A percentile compares a stretch with the other conserved stretches of the same genome.
These are phyloP conservation scores for Crucibulum cyathiforme DNA, from an alignment of 1,284 basidiomycete genomes.

Conservation along the genomic window DNA sequence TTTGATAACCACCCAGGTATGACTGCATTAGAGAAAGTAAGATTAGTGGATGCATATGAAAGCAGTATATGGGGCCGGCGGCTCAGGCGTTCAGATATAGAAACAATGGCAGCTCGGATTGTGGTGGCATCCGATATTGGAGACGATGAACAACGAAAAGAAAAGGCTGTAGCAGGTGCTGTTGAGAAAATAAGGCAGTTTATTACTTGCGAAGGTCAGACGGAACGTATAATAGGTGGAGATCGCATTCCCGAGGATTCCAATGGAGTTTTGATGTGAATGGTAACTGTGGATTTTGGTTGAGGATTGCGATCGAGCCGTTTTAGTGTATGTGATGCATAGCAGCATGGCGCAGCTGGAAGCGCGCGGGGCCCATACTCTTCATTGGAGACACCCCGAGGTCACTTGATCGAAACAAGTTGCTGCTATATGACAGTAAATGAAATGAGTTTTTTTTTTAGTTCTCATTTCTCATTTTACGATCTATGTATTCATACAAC, in stretches of 20 bases:
- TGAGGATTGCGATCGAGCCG: too few relatives aligned
- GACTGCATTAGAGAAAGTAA: slow-evolving; percentile 39
- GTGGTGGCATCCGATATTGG: neutral
- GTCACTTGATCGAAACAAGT: too few relatives aligned
- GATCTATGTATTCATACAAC: too few relatives aligned
- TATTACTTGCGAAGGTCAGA: slow-evolving; percentile 56
- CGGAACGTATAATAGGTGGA: slow-evolving; percentile 61
- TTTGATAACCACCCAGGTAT: slow-evolving; percentile 7
- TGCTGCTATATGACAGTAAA: too few relatives aligned
- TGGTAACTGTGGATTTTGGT: too few relatives aligned
- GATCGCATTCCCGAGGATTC: slow-evolving; percentile 41
- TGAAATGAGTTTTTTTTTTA: too few relatives aligned
- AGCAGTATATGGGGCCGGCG: slow-evolving; percentile 63
- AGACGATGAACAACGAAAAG: neutral
- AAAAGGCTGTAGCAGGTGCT: slow-evolving; percentile 28
- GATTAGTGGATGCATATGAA: slow-evolving; percentile 58
- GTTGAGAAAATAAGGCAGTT: slow-evolving; percentile 43
- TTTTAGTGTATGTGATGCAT: too few relatives aligned
- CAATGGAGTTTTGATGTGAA: too few relatives aligned
- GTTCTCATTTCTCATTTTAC: too few relatives aligned
- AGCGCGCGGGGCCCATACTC: too few relatives aligned
- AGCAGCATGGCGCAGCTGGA: too few relatives aligned
- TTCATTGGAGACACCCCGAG: too few relatives aligned
- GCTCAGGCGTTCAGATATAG: slow-evolving; percentile 35
- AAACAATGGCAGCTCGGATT: slow-evolving; percentile 14